Base-by-base conservation (phyloP, 805 yeast species). In the Cyberlindnera subsufficiens region DNA sequence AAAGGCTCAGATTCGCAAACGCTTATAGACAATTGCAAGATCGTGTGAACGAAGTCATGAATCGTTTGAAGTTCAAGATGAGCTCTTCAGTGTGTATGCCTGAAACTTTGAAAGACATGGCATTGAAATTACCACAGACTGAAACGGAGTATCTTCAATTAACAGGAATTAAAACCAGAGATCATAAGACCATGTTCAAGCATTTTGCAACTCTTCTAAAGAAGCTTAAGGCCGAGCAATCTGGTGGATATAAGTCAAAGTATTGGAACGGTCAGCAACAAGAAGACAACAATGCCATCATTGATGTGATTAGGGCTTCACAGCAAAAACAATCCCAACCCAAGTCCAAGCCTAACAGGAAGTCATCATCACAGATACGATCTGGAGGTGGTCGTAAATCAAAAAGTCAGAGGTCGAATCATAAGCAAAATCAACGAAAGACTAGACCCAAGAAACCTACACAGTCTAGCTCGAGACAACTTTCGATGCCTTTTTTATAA, bases 51-150 rank as follows among this genome's bases (percentile, higher is more conserved):
- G 62, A 66, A 30, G 58, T 67, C n/a, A 68, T 73, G 62, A 65
- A 66, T 1, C 67, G 65, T 30, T 46, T 71, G 31, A 67, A 66
- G 16, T 66, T 64, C 30, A 50, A 58, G 37, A 48, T 50, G 15
- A 65, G 69, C 17, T 58, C 64, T 0, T 51, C 66, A 1, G 61
- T 69, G 39, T 65, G 68, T 9, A 55, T 68, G 0, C 67, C 66
- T 42, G 61, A 58, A 2, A 59, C 78, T 0, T 55, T 81, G 44
- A 68, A 69, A 45, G 80, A 77, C 35, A 72, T 82, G 78, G 78
- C 86, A 0, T 49, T 58, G 16, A 66, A 62, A 39, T 63, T 82
- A 29, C 88, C 89, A 1, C 66, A 68, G 3, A 71, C 69, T 14
- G 69, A 70, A 36, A 57, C 53, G 15, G 82, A 70, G 33, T 82